Percentiles rank a stretch among this genome's conserved stretches.
phyloP scores from a whole-genome alignment of 177 flowering plant genomes.

The Vitis hybrid region DNA sequence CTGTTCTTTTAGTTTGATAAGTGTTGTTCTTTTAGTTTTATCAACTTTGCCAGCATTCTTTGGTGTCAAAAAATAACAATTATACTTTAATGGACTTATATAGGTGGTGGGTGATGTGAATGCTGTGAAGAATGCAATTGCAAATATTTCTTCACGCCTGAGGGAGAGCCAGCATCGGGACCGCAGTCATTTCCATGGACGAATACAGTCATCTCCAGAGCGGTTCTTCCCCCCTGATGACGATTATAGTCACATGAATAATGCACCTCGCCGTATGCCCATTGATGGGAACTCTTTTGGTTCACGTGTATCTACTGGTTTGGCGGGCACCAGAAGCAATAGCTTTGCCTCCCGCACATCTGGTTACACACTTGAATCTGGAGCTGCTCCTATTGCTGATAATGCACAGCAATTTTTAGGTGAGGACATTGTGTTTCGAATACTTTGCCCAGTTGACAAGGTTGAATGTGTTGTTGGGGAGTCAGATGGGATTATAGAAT shows the following conservation, averaged over 20 bases:
- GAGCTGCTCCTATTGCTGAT: conserved; percentile 40
- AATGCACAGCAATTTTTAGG: conserved; percentile 42
- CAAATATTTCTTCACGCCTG: conserved; percentile 76
- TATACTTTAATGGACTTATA: conserved; percentile 3
- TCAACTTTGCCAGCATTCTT: neutral
- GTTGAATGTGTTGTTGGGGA: conserved; percentile 77
- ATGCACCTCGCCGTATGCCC: conserved; percentile 39
- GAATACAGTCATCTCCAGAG: conserved; percentile 66
- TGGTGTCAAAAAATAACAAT: neutral
- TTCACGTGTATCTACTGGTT: conserved; percentile 37
- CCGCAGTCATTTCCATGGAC: conserved; percentile 69
- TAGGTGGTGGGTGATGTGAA: conserved; percentile 84
- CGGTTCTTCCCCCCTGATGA: conserved; percentile 74
- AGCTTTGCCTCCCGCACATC: conserved; percentile 48
- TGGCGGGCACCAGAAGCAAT: conserved; percentile 35
- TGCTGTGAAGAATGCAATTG: conserved; percentile 85
- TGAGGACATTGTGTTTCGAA: conserved; percentile 85
- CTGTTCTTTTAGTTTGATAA: too few species aligned
- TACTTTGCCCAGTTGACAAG: conserved; percentile 83
- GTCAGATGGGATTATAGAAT: conserved; percentile 68
- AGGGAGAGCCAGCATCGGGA: conserved; percentile 97
- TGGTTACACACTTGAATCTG: conserved; percentile 47
- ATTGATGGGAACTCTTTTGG: conserved; percentile 53
- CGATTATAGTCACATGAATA: conserved; percentile 51
- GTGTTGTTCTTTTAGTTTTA: too few species aligned